A percentile compares a stretch with the other conserved stretches of the same genome.
These are phyloP conservation scores for Salvia miltiorrhiza DNA, from an alignment of 257 asterid species.

Conservation along the genomic window DNA sequence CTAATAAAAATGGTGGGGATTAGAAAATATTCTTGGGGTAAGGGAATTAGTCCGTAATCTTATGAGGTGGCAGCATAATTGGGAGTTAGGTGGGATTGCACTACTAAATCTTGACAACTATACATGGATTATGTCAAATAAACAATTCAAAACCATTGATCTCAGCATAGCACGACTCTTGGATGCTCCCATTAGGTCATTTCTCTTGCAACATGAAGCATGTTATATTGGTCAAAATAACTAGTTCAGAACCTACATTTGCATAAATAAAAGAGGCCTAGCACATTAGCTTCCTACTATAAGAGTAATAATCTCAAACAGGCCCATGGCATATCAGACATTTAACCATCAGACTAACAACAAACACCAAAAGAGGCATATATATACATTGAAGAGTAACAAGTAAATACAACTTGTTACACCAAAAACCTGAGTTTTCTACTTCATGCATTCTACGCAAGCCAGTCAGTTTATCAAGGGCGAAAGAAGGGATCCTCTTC, in stretches of 20 bases:
- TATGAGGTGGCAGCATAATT: not conserved
- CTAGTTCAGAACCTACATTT: not conserved
- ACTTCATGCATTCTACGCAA: not conserved
- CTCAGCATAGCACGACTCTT: not conserved
- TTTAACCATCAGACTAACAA: not conserved
- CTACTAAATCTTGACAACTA: not conserved
- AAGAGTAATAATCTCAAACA: not conserved
- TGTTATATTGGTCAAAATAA: not conserved
- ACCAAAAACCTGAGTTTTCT: not conserved
- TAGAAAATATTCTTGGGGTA: not conserved
- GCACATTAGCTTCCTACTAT: not conserved
- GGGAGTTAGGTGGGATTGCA: conserved; percentile 9
- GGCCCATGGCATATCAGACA: not conserved
- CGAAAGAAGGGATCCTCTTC: conserved; percentile 50
- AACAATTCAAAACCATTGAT: not conserved
- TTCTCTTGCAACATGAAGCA: no score
- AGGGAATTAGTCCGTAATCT: not conserved
- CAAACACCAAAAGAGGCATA: not conserved
- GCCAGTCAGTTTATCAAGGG: conserved; percentile 14
- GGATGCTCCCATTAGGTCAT: not conserved
- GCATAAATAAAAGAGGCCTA: not conserved
- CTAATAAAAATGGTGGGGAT: not conserved
- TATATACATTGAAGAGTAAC: not conserved
- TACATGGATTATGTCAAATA: not conserved
- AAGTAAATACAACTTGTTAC: not conserved